Conservation (phyloP, 495 filamentous ascomycete genomes). For the Bacidia rubella region DNA sequence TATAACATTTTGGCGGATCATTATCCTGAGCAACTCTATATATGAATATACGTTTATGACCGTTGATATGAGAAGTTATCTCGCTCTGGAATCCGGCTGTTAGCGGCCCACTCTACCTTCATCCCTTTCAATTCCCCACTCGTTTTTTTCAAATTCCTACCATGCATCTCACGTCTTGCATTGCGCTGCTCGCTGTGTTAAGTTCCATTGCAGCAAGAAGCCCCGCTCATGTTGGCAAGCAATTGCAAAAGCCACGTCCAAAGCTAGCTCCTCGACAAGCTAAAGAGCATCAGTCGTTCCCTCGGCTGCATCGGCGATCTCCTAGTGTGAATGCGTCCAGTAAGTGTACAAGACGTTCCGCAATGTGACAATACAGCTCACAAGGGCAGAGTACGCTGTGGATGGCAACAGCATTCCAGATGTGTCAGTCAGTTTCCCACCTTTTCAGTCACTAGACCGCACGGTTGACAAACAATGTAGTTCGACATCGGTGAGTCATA, state of each 20-base stretch:
- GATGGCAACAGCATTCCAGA: constrained; percentile 46
- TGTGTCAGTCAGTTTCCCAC: constrained; percentile 28
- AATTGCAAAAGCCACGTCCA: constrained; percentile 11
- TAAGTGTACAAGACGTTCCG: not conserved
- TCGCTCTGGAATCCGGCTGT: no score
- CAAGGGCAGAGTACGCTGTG: constrained; percentile 44
- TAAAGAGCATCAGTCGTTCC: not conserved
- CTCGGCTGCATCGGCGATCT: constrained; percentile 8
- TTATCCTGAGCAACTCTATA: no score
- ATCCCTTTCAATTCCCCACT: not conserved
- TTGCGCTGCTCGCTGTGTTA: not conserved
- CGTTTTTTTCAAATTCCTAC: not conserved
- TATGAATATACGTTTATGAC: no score
- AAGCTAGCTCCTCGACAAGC: constrained; percentile 8
- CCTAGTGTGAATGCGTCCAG: constrained; percentile 11
- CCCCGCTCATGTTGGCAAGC: constrained; percentile 18
- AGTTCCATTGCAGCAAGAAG: constrained; percentile 17
- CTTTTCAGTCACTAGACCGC: not conserved
- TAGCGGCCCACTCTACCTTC: no score
- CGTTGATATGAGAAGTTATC: no score
- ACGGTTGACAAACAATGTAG: not conserved
- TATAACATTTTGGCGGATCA: no score
- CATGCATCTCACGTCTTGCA: not conserved
- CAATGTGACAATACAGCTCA: not conserved
- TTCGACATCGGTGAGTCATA: constrained; percentile 68